Percentiles rank a stretch among this genome's conserved stretches.
phyloP scores from a whole-genome alignment of 305 asterid genomes.

The Ilex paraguariensis region DNA sequence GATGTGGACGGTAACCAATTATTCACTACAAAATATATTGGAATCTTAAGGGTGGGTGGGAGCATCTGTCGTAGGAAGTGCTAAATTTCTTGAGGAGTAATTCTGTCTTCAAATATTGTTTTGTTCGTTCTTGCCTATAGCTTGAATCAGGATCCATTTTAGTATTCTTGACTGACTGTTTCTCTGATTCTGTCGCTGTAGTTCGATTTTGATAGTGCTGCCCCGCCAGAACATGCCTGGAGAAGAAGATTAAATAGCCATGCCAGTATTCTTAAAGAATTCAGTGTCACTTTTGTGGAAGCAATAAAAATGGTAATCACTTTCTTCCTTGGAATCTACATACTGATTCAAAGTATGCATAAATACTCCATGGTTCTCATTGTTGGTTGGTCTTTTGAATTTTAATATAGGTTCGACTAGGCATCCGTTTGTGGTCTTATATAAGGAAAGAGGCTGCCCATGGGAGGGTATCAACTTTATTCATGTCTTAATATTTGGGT shows the following conservation, averaged over 20 bases:
- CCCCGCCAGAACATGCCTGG: conserved; percentile 97
- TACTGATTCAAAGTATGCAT: conserved; percentile 1
- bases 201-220: conserved; percentile 86
- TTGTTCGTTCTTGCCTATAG: too few relatives aligned
- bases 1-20: too few relatives aligned
- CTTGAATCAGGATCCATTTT: too few relatives aligned
- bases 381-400: conserved; percentile 13
- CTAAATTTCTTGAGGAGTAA: too few relatives aligned
- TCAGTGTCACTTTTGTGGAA: conserved; percentile 88
- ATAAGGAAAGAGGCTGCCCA: conserved; percentile 97
- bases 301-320: conserved; percentile 81
- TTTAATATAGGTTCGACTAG: conserved; percentile 77
- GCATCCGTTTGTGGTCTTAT: conserved; percentile 86
- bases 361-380: conserved; percentile 10
- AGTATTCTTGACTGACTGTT: neutral
- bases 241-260: conserved; percentile 82
- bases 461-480: conserved; percentile 69
- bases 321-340: neutral
- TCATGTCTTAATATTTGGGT: conserved; percentile 2
- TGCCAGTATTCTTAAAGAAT: conserved; percentile 88
- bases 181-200: conserved; percentile 28
- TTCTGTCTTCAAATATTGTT: too few relatives aligned
- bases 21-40: conserved; percentile 2
- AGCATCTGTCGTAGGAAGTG: too few relatives aligned
- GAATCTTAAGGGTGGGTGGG: neutral